These are phyloP conservation scores for Lolium perenne DNA, from an alignment of 176 grass and related monocot genomes.

Conservation along the genomic window DNA sequence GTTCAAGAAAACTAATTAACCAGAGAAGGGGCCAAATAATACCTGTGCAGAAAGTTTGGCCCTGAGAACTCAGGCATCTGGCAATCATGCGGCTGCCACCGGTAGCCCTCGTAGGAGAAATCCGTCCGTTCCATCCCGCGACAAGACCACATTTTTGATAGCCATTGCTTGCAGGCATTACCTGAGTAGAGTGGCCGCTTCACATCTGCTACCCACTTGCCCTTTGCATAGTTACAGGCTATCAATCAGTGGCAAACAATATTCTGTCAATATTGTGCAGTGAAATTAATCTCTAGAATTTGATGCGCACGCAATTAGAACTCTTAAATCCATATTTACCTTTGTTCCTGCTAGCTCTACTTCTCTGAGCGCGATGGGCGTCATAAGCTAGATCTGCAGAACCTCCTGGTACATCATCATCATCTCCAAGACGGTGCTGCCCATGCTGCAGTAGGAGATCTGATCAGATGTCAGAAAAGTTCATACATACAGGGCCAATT, in stretches of 20 bases:
- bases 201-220: slow-evolving; percentile 76
- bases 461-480: slow-evolving; percentile 16
- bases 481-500: neutral
- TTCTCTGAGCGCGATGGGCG: neutral
- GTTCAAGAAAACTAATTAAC: too few relatives aligned
- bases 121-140: slow-evolving; percentile 65
- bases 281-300: neutral
- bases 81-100: slow-evolving; percentile 76
- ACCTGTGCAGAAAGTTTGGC: slow-evolving; percentile 61
- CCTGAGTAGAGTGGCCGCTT: slow-evolving; percentile 77
- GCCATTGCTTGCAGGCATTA: slow-evolving; percentile 72
- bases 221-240: slow-evolving; percentile 89
- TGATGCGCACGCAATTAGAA: neutral
- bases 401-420: neutral
- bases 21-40: neutral
- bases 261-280: neutral
- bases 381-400: slow-evolving; percentile 15
- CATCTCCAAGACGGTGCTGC: slow-evolving; percentile 16
- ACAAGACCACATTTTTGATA: slow-evolving; percentile 85
- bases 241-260: neutral
- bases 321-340: neutral
- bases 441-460: slow-evolving; percentile 24
- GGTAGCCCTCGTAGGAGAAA: slow-evolving; percentile 75
- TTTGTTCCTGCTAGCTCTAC: slow-evolving; percentile 17
- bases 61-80: slow-evolving; percentile 77